Evolutionary conservation across 768 basidiomycete species (phyloP), one percentile per base, ranked within the genome.

Genomic region (Lentinula sp.): DNA sequence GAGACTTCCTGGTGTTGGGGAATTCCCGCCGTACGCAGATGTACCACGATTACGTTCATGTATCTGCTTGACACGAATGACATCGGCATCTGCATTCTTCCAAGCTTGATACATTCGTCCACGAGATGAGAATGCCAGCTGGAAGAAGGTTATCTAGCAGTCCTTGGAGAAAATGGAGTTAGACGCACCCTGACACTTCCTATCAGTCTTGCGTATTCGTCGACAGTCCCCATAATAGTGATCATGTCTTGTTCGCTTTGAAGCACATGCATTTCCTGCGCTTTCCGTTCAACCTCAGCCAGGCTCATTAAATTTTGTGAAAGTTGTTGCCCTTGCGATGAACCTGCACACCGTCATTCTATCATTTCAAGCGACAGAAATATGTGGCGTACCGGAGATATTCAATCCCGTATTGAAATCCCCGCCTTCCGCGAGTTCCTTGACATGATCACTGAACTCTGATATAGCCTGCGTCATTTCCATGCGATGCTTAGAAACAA

Each of bases 171-270:
- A 6, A 58, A 59, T 32, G 10, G 43, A 28, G 9, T 48, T 5
- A 43, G 7, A 54, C 28, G 15, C 70, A 92, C 92, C 63, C 92
- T 81, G 57, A 95, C 93, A 60, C 90, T 92, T 66, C 83, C 86
- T 63, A 96, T 91, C 57, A 98, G 78, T 56, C 96, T 81, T n/a
- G 93, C 84, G 70, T 98, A 98, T 72, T 97, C 95, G 68, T 98
- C 96, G 51, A 85, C 92, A 52, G 91, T 91, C 56, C 84, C 86
- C 81, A 95, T 79, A 32, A 98, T 70, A 0, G 89, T 88, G 34
- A 85, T 77, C 66, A 95, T 81, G 69, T 99, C 96, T 63, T 89
- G 87, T 64, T 89, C 87, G 0, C 91, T 83, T 69, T 95, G 93
- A 10, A 79, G 75, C 57, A 78, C 85, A 67, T 91, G 87, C 5